Conservation (phyloP, 805 yeast species). For the Lachancea nothofagi region DNA sequence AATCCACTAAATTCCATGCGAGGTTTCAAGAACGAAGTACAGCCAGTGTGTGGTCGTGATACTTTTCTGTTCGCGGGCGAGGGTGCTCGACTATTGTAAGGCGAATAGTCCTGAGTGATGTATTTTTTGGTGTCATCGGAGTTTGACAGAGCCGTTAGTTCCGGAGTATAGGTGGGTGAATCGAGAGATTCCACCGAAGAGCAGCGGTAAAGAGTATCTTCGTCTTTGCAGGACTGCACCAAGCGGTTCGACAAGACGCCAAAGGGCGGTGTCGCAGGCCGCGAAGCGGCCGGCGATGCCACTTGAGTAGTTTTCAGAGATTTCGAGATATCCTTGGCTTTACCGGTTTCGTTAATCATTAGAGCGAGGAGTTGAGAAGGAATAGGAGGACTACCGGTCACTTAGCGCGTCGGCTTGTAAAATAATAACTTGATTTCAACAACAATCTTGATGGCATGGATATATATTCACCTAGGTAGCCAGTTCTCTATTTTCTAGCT, state of each 20-base stretch:
- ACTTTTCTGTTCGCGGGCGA: too few species aligned
- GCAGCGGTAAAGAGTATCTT: conserved; percentile 18
- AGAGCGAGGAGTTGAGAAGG: background rate
- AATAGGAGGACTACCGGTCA: background rate
- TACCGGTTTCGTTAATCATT: conserved; percentile 10
- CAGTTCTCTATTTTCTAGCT: background rate
- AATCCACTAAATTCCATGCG: conserved; percentile 31
- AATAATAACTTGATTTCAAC: too few species aligned
- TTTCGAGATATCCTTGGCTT: background rate
- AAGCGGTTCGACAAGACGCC: conserved; percentile 4
- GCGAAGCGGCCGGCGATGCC: conserved; percentile 8
- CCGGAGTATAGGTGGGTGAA: conserved; percentile 12
- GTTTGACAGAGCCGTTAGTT: background rate
- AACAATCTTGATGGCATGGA: too few species aligned
- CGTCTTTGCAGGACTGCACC: conserved; percentile 7
- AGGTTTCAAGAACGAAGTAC: conserved; percentile 21
- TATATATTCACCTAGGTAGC: background rate
- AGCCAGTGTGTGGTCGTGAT: conserved; percentile 2
- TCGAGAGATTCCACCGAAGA: conserved; percentile 23
- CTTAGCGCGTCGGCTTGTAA: too few species aligned
- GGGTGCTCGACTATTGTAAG: conserved; percentile 4
- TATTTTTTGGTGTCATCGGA: conserved; percentile 4
- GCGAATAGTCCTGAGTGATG: conserved; percentile 7
- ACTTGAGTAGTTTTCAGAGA: conserved; percentile 6
- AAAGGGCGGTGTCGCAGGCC: conserved; percentile 8